Evolutionary conservation across 208 protist genomes (phyloP), one percentile per base, ranked within the genome.

Genomic region (Trypanosoma melophagium): DNA sequence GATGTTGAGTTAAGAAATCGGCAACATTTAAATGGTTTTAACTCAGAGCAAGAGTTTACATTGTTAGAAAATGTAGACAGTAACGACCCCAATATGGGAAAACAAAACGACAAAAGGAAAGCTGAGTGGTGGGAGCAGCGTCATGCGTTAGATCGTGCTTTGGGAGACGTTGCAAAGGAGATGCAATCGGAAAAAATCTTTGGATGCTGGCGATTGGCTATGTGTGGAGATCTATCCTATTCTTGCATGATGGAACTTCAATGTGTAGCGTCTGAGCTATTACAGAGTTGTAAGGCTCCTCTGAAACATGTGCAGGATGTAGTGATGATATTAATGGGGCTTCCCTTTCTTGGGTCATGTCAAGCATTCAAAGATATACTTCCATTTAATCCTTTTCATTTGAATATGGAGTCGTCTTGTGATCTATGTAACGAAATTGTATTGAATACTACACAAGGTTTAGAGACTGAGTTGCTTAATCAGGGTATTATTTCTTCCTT

Each of bases 181-280:
- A 45, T 92, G 49, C 66, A 88, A 57, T 66, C 60, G 9, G 59
- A 66, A 13, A 42, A 83, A 4, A 72, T 69, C 3, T 63, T 74
- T 17, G 69, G 71, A 14, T 73, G 74, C 35, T 75, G 61, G 69
- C 69, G 69, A 9, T 41, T 79, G 16, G 55, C 83, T 4, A 62
- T 89, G 31, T 60, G 71, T 16, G 82, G 86, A 7, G 69, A 79
- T 44, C 68, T 74, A n/a, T 41, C 73, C 44, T 17, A 19, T n/a
- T 42, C 52, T 0, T 75, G 79, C 31, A 47, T 50, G 1, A n/a
- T 17, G 12, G 60, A 22, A 35, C 41, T 83, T 22, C 53, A 55
- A 12, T 38, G 47, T 16, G 55, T 80, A 3, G 71, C 74, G 13
- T 49, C 3, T 14, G 7, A 55, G 16, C 66, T 88, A 22, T 62